These are phyloP conservation scores for Fraxinus xanthoxyloides DNA, from an alignment of 305 asterid genomes.

Conservation along the genomic window DNA sequence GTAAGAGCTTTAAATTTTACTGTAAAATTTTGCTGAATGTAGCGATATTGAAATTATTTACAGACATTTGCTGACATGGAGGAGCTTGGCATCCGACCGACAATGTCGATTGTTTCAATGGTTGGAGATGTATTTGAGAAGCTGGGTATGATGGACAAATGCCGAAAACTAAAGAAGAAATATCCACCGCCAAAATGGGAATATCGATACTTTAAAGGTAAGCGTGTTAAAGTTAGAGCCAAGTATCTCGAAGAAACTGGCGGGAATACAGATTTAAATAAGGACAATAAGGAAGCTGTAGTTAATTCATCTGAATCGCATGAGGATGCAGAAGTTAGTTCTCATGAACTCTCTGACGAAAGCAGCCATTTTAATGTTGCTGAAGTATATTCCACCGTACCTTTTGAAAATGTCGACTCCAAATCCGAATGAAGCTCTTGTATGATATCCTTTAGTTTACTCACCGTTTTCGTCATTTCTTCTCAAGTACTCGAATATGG, in stretches of 20 bases:
- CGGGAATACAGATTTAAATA: constrained; percentile 5
- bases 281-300: constrained; percentile 27
- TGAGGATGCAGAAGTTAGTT: constrained; percentile 30
- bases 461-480: not conserved
- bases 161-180: constrained; percentile 58
- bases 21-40: not conserved
- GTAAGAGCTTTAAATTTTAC: not conserved
- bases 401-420: constrained; percentile 22
- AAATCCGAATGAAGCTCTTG: not conserved
- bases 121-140: constrained; percentile 72
- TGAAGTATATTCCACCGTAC: constrained; percentile 14
- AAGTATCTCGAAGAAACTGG: constrained; percentile 28
- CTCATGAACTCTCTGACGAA: constrained; percentile 20
- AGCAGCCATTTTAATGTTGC: constrained; percentile 8
- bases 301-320: constrained; percentile 23
- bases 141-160: constrained; percentile 76
- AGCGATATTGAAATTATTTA: not conserved
- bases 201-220: constrained; percentile 70
- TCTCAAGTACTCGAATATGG: not conserved
- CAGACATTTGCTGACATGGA: constrained; percentile 96
- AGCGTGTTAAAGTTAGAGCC: constrained; percentile 61
- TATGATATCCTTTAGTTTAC: not conserved
- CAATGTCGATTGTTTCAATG: constrained; percentile 53
- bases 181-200: constrained; percentile 89
- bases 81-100: constrained; percentile 79